Evolutionary conservation across 371 early-diverging fungal species (phyloP), one percentile per base, ranked within the genome.

Genomic region (Chytridiales sp.): DNA sequence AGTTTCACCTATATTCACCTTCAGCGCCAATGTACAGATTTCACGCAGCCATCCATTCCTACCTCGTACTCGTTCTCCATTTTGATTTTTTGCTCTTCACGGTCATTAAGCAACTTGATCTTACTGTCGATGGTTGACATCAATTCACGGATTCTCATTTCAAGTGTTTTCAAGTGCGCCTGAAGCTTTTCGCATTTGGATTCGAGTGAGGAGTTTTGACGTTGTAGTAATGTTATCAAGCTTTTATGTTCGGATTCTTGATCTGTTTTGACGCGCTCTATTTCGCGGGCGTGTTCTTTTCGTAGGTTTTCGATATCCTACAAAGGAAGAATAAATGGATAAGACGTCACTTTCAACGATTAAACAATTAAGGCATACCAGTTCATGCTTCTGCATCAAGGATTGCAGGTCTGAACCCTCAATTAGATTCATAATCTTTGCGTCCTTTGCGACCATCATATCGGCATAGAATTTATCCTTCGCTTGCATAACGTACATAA

Each of bases 371-470:
- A 50, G 22, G 9, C 62, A 13, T 59, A 75, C 81, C 67, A 82
- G 27, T 57, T 82, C 82, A 61, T 82, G 78, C 56, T 82, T 79
- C 61, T 82, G 79, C 72, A 82, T 76, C 47, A 82, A 51, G 21
- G 68, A 62, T 54, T 80, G 77, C 62, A 82, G 47, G 47, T 82
- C 82, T 1, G 72, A 69, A 0, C 82, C 82, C 50, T 82, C 82
- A 35, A 82, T 79, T 43, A 82, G 47, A 36, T 69, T 75, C 80
- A 82, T 80, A 41, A 82, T 82, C 54, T 82, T 82, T 17, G 80
- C 82, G 59, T 82, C 82, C 62, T 82, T 82, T 13, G 80, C 61
- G 0, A 82, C 77, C 82, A 82, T 82, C 80, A 82, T 75, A 50
- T 82, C 82, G 6, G 76, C 57, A 47, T 82, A 82, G 47, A 82